Base-by-base conservation (phyloP, 371 early-diverging fungal genomes). In the Caulochytrium protostelioides region DNA sequence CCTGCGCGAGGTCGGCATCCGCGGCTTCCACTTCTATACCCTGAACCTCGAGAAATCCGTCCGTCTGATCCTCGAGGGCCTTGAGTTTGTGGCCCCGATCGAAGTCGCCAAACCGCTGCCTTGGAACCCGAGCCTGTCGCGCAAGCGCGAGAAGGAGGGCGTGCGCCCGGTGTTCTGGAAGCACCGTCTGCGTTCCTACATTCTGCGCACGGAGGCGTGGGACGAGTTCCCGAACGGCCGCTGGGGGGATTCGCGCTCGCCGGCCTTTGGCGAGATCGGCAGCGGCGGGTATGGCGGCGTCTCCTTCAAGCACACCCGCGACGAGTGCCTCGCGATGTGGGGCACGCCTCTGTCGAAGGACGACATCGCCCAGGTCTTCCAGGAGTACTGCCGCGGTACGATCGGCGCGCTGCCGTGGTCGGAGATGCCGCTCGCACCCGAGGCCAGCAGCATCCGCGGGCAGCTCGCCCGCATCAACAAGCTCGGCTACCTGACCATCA, bases 161-260 rank as follows among this genome's bases (percentile, higher is more conserved):
- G 90, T 94, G 26, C 83, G 91, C 14, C 95, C 95, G 13, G 90
- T 91, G 43, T 94, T 91, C 52, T 91, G 95, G 92, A 77, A 76
- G 57, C 87, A 95, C 59, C 74, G 89, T 26, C 80, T 32, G 16
- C 72, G 78, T 44, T 79, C 79, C 47, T 91, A 95, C 59, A 75
- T 91, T 41, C 55, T 71, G 34, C 77, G 91, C 35, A 95, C 95
- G 3, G 85, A 84, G 44, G 58, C 72, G 15, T 94, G 95, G 95
- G 92, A 95, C 57, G 92, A 91, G 45, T 95, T 83, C 49, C 92
- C 91, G 15, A 95, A 95, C 52, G 95, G 95, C 24, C 76, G 95
- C 31, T 95, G 92, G 95, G 92, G 92, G 24, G 90, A 91, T 47
- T 72, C 89, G 14, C 67, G 90, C 10, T 91, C 91, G 5, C 60